Evolutionary conservation across 2,329 filamentous ascomycete species (phyloP), one percentile per base, ranked within the genome.

Genomic region (Orbilia brochopaga): DNA sequence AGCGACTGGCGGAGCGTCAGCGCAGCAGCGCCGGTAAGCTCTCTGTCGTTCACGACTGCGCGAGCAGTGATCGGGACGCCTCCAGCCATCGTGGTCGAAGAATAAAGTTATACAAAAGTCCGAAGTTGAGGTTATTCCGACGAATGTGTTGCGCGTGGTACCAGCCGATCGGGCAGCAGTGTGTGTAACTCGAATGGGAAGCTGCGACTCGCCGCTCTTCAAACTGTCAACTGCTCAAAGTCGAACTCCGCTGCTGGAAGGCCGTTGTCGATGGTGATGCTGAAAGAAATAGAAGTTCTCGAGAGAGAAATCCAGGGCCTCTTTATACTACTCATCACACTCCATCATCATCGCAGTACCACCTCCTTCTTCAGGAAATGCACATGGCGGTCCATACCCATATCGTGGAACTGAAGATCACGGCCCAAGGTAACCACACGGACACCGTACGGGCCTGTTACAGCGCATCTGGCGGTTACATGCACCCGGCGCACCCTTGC

Each of bases 1-100:
- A 91, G 82, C 11, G 88, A 90, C 76, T 89, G 83, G 58, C 86
- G 82, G 30, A 90, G 78, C 0, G 87, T 90, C 73, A 91, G 81
- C 78, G 89, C 83, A n/a, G 84, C 82, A 19, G 84, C 84, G 21
- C 79, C 81, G 2, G 84, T 86, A 60, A 83, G 79, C 76, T 81
- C 67, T 59, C 21, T 56, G 24, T 72, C 67, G 56, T 19, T 78
- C 30, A 60, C 67, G 11, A 46, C 55, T 5, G 54, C 58, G 30
- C 67, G 67, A 53, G 55, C 60, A 37, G 24, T 19, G 50, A 72
- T 65, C 55, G 67, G 67, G 19, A 65, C 67, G 53, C 67, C 67
- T 61, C 67, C 67, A 61, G 60, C 67, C 67, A 72, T 72, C 61
- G 53, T 65, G 37, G 40, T 48, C 32, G 6, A n/a, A n/a, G n/a